Evolutionary conservation across 306 rosid genomes (phyloP).

Genomic region (Sicyos baderoa): DNA sequence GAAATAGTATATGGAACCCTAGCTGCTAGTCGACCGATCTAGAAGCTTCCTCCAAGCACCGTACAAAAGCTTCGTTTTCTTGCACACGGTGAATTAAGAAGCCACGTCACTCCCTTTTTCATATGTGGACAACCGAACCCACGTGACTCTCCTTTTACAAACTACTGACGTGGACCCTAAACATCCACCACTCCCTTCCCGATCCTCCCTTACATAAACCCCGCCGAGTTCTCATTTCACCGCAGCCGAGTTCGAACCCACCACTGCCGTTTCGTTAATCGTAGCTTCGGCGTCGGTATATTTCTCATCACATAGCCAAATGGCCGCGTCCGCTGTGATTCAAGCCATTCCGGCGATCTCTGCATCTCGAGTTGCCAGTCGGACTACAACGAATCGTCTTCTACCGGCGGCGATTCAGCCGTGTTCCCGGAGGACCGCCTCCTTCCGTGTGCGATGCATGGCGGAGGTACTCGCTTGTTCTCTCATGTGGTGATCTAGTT

Average conservation of each 20-base stretch:
- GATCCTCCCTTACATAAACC: conserved; percentile 7
- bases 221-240: neutral
- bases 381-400: neutral
- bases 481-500: too few relatives aligned
- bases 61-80: neutral
- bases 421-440: neutral
- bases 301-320: neutral
- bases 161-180: conserved; percentile 19
- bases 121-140: conserved; percentile 13
- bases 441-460: neutral
- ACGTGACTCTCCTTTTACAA: neutral
- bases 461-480: neutral
- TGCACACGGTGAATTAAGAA: neutral
- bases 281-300: neutral
- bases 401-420: too few relatives aligned
- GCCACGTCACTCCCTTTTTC: conserved; percentile 17
- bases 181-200: conserved; percentile 15
- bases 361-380: neutral
- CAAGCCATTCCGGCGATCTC: neutral
- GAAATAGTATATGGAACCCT: too few relatives aligned
- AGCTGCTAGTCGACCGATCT: neutral
- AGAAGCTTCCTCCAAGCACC: neutral
- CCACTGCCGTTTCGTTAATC: neutral
- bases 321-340: neutral
- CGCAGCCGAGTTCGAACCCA: too few relatives aligned